These are phyloP conservation scores for Aspergillus panamensis DNA, from an alignment of 495 filamentous ascomycete genomes.

Conservation along the genomic window DNA sequence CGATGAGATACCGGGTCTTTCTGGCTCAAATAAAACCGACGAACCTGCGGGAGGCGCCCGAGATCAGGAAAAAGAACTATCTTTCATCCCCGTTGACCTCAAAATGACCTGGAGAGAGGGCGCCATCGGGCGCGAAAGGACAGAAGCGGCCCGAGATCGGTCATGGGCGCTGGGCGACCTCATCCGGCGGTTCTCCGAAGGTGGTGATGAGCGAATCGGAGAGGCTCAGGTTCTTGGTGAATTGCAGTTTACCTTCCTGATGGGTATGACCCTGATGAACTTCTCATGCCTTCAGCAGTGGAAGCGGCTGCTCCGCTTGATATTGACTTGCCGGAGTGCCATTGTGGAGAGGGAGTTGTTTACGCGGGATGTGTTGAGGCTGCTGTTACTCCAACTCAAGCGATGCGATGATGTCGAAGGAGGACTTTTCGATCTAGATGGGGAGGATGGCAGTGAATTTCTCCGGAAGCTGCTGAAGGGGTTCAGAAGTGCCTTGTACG, in stretches of 20 bases:
- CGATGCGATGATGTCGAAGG: constrained; percentile 67
- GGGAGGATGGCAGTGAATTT: constrained; percentile 52
- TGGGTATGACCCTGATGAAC: constrained; percentile 77
- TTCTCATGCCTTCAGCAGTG: constrained; percentile 85
- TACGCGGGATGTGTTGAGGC: constrained; percentile 56
- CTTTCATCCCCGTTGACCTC: constrained; percentile 47
- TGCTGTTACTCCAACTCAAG: constrained; percentile 66
- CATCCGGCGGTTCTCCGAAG: constrained; percentile 32
- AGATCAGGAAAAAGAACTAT: constrained; percentile 42
- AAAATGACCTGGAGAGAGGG: constrained; percentile 65
- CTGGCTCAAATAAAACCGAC: background rate
- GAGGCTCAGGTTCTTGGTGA: constrained; percentile 69
- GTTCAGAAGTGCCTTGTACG: constrained; percentile 47
- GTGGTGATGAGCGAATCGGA: constrained; percentile 24
- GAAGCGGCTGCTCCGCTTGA: constrained; percentile 68
- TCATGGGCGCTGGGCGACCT: constrained; percentile 64
- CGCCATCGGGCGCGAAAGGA: constrained; percentile 67
- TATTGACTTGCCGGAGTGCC: constrained; percentile 65
- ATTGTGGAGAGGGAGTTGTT: constrained; percentile 54
- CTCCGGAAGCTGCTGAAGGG: constrained; percentile 51
- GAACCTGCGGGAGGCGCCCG: constrained; percentile 1
- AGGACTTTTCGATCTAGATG: constrained; percentile 52
- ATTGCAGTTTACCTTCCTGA: constrained; percentile 79
- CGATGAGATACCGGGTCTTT: constrained; percentile 44
- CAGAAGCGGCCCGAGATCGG: constrained; percentile 66